A percentile compares a stretch with the other conserved stretches of the same genome.
Evolutionary conservation across 345 rosid genomes (phyloP).

Genomic region (Salix caprea): DNA sequence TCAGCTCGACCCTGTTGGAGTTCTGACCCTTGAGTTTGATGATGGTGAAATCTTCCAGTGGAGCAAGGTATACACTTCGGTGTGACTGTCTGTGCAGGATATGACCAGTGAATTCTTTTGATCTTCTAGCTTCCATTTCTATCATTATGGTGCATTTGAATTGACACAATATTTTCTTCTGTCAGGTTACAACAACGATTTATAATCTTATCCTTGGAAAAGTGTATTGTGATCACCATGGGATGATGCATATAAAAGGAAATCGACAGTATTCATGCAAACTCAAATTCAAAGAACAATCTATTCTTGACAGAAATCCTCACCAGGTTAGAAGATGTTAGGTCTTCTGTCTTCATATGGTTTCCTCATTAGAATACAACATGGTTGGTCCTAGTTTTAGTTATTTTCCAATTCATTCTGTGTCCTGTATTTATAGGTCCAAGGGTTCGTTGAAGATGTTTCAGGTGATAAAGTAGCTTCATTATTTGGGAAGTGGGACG

Average conservation of each 20-base stretch:
- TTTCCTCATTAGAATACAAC: neutral
- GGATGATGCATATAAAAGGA: conserved; percentile 77
- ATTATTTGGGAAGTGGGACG: conserved; percentile 95
- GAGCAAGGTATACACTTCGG: conserved; percentile 65
- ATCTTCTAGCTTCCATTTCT: conserved; percentile 15
- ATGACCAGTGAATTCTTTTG: neutral
- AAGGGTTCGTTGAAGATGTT: conserved; percentile 80
- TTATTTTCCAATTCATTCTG: conserved; percentile 4
- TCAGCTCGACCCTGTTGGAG: conserved; percentile 95
- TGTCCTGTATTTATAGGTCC: conserved; percentile 45
- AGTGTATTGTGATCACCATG: conserved; percentile 90
- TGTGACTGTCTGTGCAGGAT: neutral
- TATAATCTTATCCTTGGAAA: conserved; percentile 92
- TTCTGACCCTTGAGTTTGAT: conserved; percentile 79
- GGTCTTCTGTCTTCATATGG: neutral
- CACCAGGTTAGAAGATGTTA: conserved; percentile 53
- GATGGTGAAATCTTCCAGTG: conserved; percentile 95
- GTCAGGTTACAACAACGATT: conserved; percentile 83
- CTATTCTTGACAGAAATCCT: conserved; percentile 88
- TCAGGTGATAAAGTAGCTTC: conserved; percentile 62
- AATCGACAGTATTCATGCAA: conserved; percentile 78
- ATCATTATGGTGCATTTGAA: neutral
- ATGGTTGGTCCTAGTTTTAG: neutral
- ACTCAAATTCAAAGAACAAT: conserved; percentile 87
- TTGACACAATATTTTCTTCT: neutral